Evolutionary conservation across 192 early-diverging fungal genomes (phyloP).

Genomic region (Phlyctochytrium planicorne): DNA sequence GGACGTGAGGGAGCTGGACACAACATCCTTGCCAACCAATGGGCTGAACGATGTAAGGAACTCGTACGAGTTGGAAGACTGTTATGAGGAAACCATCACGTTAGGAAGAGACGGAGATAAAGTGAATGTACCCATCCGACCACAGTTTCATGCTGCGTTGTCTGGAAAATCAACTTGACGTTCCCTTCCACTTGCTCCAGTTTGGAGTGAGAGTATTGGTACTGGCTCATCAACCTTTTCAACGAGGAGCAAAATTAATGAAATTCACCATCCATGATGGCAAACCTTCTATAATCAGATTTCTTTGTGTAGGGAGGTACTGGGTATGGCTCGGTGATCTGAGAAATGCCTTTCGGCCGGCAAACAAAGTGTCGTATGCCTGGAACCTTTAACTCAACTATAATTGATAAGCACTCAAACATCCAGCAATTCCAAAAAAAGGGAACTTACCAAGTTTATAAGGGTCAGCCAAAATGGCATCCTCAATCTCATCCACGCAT

Average conservation of each 20-base stretch:
- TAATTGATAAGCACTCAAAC: conserved; percentile 1
- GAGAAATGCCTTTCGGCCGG: conserved; percentile 58
- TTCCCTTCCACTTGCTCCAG: neutral
- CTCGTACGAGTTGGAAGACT: neutral
- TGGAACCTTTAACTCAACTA: conserved; percentile 64
- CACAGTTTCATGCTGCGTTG: neutral
- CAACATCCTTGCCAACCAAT: neutral
- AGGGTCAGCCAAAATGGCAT: conserved; percentile 27
- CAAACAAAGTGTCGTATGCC: conserved; percentile 72
- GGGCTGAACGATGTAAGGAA: neutral
- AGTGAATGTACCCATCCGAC: neutral
- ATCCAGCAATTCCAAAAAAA: neutral
- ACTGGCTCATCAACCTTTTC: neutral
- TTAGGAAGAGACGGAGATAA: neutral
- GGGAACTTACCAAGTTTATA: conserved; percentile 33
- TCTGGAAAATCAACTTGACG: neutral
- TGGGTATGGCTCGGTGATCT: conserved; percentile 66
- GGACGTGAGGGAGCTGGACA: neutral
- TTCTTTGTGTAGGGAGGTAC: conserved; percentile 58
- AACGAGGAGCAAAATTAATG: neutral
- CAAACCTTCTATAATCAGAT: conserved; percentile 51
- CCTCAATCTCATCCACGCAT: conserved; percentile 34
- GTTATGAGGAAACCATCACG: neutral
- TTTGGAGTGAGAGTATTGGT: neutral
- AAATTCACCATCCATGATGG: neutral